Evolutionary conservation across 2,329 filamentous ascomycete genomes (phyloP).

Genomic region (Ascochyta rabiei): DNA sequence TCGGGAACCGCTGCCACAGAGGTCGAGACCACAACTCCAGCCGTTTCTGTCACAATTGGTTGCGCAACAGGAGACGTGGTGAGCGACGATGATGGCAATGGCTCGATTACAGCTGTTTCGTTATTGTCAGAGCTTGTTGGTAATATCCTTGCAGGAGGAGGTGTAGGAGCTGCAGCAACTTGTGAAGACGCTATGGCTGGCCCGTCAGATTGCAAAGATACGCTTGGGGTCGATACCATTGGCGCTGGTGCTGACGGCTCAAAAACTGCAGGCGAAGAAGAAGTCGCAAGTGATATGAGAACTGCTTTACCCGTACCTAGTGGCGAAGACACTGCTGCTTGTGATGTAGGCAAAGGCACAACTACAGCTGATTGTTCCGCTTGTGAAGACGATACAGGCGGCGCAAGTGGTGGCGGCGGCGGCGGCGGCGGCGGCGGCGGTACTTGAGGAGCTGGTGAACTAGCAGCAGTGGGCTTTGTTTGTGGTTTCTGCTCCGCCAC

Average conservation of each 20-base stretch:
- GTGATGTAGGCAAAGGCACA: conserved; percentile 28
- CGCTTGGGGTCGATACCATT: conserved; percentile 11
- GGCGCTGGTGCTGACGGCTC: conserved; percentile 25
- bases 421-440: conserved; percentile 22
- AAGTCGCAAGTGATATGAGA: conserved; percentile 32
- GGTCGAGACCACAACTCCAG: conserved; percentile 3
- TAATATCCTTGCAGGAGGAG: conserved; percentile 21
- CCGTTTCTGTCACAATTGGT: conserved; percentile 6
- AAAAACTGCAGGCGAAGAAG: conserved; percentile 29
- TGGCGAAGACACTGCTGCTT: conserved; percentile 36
- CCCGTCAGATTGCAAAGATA: conserved; percentile 14
- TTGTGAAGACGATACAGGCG: conserved; percentile 23
- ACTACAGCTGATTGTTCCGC: conserved; percentile 19
- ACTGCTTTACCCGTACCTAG: conserved; percentile 44
- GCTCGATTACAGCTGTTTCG: conserved; percentile 26
- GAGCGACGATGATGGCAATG: background rate
- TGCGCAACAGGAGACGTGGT: conserved; percentile 10
- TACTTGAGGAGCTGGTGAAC: conserved; percentile 20
- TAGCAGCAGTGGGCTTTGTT: conserved; percentile 28
- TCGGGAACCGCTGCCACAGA: conserved; percentile 22
- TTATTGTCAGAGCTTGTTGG: conserved; percentile 41
- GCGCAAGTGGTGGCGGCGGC: conserved; percentile 7
- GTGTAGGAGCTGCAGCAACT: conserved; percentile 9
- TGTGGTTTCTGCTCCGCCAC: conserved; percentile 27
- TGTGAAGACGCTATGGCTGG: conserved; percentile 18